Base-by-base conservation (phyloP, 352 stramenopile species). In the Phytophthora tentaculata region DNA sequence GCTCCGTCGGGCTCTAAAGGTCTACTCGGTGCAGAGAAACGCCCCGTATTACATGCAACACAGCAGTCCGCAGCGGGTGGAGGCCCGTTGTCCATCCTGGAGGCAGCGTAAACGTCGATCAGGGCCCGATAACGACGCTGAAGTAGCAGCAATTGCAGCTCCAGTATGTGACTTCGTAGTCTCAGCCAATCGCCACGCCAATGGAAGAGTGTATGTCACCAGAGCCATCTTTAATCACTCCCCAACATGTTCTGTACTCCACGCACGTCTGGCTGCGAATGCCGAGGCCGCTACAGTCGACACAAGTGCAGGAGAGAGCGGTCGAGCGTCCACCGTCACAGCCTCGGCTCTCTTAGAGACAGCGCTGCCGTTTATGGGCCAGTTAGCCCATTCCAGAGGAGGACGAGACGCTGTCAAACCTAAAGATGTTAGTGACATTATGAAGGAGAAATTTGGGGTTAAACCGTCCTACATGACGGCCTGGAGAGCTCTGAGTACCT, bases 361-460 rank as follows among this genome's bases (percentile, higher is more conserved):
- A 4, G 82, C 82, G 16, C 81, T 90, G 67, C 86, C 86, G 17
- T 90, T 86, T 51, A 91, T 94, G 83, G 62, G 54, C 2, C 62
- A 75, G 43, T 48, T 81, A 47, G 65, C 71, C 19, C 69, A 37
- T 24, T 73, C 51, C 14, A 67, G 67, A 53, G 73, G 73, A 22
- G 75, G 83, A 22, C 71, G 69, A 28, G 78, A 86, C 41, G 65
- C 74, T 5, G 81, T 94, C 19, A 88, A 88, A 22, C 86, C 86
- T 6, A 86, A 89, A 24, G 83, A 94, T 61, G 89, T 94, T 68
- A 86, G 82, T 29, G 73, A 86, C 49, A 88, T 94, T 55, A 92
- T 94, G 82, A 94, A 90, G 70, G 82, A 92, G 54, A 86, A 92
- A 45, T 94, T 92, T 54, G 86, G 86, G 17, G 82, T 94, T 13